Evolutionary conservation across 2,329 filamentous ascomycete species (phyloP).

Genomic region (Fusarium nisikadoi): DNA sequence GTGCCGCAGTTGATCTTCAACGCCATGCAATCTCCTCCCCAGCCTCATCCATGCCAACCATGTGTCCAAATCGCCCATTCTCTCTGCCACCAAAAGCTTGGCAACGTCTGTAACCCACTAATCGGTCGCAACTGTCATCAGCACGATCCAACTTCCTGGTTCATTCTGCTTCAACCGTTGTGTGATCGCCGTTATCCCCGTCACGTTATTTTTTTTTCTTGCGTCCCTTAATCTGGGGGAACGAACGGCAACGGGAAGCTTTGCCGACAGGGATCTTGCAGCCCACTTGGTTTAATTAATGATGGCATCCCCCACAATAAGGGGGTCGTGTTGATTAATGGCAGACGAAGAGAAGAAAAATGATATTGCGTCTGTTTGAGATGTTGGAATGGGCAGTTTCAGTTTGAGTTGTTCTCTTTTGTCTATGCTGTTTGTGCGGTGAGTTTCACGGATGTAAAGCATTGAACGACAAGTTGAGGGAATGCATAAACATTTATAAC

Average conservation of each 20-base stretch:
- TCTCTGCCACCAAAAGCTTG: background rate
- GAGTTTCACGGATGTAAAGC: slow-evolving; percentile 1
- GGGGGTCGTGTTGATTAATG: slow-evolving; percentile 1
- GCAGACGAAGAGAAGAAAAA: background rate
- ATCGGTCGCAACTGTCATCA: background rate
- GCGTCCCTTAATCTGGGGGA: slow-evolving; percentile 26
- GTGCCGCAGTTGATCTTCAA: background rate
- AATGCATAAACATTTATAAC: background rate
- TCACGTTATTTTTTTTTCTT: background rate
- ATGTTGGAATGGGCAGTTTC: slow-evolving; percentile 33
- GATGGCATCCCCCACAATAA: slow-evolving; percentile 36
- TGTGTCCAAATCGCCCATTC: background rate
- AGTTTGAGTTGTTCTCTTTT: background rate
- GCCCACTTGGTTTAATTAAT: slow-evolving; percentile 43
- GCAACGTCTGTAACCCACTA: slow-evolving; percentile 18
- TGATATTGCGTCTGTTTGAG: slow-evolving; percentile 23
- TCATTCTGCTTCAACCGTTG: slow-evolving; percentile 6
- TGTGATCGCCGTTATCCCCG: slow-evolving; percentile 23
- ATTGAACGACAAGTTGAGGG: background rate
- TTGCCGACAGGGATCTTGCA: slow-evolving; percentile 5
- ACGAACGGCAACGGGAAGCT: background rate
- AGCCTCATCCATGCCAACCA: slow-evolving; percentile 21
- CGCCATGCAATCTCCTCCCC: slow-evolving; percentile 11
- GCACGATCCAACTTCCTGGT: slow-evolving; percentile 11
- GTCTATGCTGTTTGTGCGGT: background rate